phyloP scores from a whole-genome alignment of 2,329 filamentous ascomycete species.

The Talaromyces sp. region DNA sequence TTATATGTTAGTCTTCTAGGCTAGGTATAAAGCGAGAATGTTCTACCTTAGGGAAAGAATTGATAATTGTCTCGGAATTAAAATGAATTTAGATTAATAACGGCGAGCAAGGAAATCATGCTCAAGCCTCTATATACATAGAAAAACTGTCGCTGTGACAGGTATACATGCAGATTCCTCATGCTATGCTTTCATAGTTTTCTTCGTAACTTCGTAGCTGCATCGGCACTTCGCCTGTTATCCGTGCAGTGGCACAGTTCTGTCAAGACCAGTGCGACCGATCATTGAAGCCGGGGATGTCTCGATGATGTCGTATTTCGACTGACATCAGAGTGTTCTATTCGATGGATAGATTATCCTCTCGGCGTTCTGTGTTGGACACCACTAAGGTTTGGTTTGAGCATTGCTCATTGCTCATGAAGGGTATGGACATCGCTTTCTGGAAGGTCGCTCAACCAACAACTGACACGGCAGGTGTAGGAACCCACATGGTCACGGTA shows the following conservation, averaged over 20 bases:
- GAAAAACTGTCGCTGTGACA: constrained; percentile 4
- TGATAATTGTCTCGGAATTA: background rate
- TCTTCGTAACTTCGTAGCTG: constrained; percentile 9
- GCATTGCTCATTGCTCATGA: background rate
- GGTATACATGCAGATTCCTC: background rate
- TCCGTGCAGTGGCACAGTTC: background rate
- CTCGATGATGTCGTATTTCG: constrained; percentile 7
- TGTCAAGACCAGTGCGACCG: background rate
- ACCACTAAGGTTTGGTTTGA: background rate
- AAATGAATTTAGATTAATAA: background rate
- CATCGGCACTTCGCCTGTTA: background rate
- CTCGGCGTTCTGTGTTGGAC: background rate
- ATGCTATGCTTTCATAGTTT: background rate
- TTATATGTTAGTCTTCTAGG: background rate
- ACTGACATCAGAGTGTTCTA: constrained; percentile 3
- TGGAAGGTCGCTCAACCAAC: constrained; percentile 17
- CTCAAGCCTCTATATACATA: constrained; percentile 6
- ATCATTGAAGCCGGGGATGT: background rate
- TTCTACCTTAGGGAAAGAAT: background rate
- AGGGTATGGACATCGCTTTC: background rate
- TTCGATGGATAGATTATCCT: background rate
- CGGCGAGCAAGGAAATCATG: background rate
- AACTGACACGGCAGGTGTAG: constrained; percentile 30
- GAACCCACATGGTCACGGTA: constrained; percentile 38
- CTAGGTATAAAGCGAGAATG: background rate